Base-by-base conservation (phyloP, 1,284 basidiomycete genomes). In the Volvariella surrecta region DNA sequence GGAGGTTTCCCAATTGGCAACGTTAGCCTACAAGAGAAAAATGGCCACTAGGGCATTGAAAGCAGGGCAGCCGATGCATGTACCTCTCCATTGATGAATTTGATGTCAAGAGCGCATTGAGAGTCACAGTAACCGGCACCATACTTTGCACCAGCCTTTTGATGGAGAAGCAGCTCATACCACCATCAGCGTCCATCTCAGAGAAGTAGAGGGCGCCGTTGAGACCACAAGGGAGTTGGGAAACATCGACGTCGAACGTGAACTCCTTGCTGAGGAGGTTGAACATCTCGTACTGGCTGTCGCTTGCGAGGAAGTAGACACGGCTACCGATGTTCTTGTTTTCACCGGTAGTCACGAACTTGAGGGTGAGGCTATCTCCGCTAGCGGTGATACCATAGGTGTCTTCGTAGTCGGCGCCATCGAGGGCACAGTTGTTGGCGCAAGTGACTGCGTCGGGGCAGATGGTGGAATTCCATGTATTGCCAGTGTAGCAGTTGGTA, bases 121-220 rank as follows among this genome's bases (percentile, higher is more conserved):
- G 50, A 52, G 30, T 74, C 71, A 52, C 71, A 74, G 60, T 73
- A 73, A n/a, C 71, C 71, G 34, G 72, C 73, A 42, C 72, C 71
- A 58, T 70, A 74, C 57, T 69, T 65, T 47, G 73, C 70, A 45
- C 72, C 71, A 30, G 72, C 71, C 58, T 71, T 46, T 52, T 52
- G 16, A 11, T 18, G 17, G 48, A 34, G 42, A 37, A 43, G 42
- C 41, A 46, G 39, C 43, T 17, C 50, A 48, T 46, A 13, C 50
- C 50, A 39, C 50, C 50, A 37, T 51, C 50, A 17, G 44, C 40
- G 37, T 51, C 50, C 50, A 49, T 51, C 20, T 49, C 45, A 17
- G 39, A 45, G 45, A 52, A 52, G 47, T 45, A 48, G 37, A 49
- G 35, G 15, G 41, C 46, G 44, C 52, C 45, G 42, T 55, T 53